Percentiles rank a stretch among this genome's conserved stretches.
Conservation (phyloP, 2,329 filamentous ascomycete genomes). For the Mycogone perniciosa region DNA sequence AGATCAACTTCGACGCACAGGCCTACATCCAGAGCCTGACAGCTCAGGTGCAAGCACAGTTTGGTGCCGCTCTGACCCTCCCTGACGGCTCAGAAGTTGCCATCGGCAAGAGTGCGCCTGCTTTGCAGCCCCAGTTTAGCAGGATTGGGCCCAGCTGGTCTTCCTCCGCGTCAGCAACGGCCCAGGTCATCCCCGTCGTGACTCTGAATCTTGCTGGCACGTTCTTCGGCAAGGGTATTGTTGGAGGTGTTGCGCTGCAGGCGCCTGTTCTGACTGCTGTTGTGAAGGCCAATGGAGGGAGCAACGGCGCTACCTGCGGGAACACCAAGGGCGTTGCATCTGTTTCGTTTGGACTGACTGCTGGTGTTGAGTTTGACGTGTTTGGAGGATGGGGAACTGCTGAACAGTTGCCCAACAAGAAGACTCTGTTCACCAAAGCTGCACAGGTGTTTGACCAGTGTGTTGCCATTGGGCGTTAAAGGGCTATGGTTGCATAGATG, state of each 20-base stretch:
- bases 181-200: neutral
- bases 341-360: neutral
- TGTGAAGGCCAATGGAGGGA: neutral
- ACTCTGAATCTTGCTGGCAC: constrained; percentile 7
- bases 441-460: too few species aligned
- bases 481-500: too few species aligned
- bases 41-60: neutral
- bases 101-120: neutral
- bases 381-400: constrained; percentile 2
- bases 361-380: constrained; percentile 6
- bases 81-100: constrained; percentile 7
- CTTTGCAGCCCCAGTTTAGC: too few species aligned
- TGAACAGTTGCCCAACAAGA: constrained; percentile 2
- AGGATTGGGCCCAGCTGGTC: too few species aligned
- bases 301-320: neutral
- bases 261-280: neutral
- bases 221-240: constrained; percentile 7
- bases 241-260: constrained; percentile 1
- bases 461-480: too few species aligned
- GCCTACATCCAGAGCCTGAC: constrained; percentile 3
- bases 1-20: constrained; percentile 5
- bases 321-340: neutral
- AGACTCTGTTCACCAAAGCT: neutral
- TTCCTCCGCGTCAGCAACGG: neutral
- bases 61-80: constrained; percentile 5